phyloP scores from a whole-genome alignment of 202 grass and related monocot genomes.

The Bolboschoenoplectus hybrid region DNA sequence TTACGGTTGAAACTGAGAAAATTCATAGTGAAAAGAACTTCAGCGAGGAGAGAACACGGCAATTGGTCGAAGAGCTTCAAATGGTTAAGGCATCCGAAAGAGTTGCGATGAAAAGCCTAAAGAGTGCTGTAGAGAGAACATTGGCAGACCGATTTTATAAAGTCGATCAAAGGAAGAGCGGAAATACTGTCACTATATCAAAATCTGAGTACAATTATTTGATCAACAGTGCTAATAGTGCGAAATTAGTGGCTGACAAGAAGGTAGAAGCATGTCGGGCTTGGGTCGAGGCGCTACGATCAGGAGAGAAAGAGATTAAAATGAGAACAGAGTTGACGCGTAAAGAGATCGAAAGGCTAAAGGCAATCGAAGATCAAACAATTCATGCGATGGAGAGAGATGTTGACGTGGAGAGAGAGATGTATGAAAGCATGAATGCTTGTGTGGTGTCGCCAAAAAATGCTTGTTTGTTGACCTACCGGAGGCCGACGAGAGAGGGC shows the following conservation, averaged over 20 bases:
- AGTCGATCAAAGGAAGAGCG: neutral
- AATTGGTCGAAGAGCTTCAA: constrained; percentile 59
- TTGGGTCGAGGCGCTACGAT: constrained; percentile 68
- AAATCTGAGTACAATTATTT: constrained; percentile 90
- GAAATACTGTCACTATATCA: constrained; percentile 56
- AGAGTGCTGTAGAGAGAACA: constrained; percentile 45
- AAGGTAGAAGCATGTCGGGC: constrained; percentile 73
- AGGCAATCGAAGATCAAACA: constrained; percentile 37
- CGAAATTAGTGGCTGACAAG: constrained; percentile 65
- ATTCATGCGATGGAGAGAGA: constrained; percentile 44
- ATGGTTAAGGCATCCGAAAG: constrained; percentile 60
- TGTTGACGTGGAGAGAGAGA: constrained; percentile 42
- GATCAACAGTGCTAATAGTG: constrained; percentile 49
- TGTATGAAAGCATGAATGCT: constrained; percentile 53
- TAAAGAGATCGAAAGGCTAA: constrained; percentile 43
- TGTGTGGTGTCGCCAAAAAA: constrained; percentile 30
- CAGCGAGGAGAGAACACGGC: constrained; percentile 37
- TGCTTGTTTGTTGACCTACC: constrained; percentile 34
- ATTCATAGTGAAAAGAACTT: constrained; percentile 38
- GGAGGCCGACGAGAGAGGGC: constrained; percentile 34
- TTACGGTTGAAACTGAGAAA: constrained; percentile 47
- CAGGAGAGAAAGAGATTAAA: constrained; percentile 59
- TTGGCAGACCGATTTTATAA: constrained; percentile 47
- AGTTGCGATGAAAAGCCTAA: constrained; percentile 63
- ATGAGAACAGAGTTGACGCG: constrained; percentile 45